Percentiles rank a stretch among this genome's conserved stretches.
phyloP scores from a whole-genome alignment of 306 rosid species.

The Inga leiocalycina region DNA sequence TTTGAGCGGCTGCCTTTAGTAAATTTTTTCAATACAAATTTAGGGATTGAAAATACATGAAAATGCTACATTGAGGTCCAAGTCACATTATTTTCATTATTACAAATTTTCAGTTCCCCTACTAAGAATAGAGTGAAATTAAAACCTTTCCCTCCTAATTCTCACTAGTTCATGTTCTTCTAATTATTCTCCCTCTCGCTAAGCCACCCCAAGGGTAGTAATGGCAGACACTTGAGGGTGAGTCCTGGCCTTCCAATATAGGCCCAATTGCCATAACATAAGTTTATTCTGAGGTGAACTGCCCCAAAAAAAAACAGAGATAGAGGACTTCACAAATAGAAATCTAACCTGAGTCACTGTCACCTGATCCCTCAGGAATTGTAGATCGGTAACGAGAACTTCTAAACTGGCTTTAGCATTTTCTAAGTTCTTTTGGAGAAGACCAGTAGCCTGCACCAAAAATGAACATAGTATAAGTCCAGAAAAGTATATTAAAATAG shows the following conservation, averaged over 20 bases:
- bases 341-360: slow-evolving; percentile 85
- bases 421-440: slow-evolving; percentile 68
- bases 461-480: slow-evolving; percentile 10
- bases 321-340: neutral
- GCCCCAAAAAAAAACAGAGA: neutral
- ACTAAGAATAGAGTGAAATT: neutral
- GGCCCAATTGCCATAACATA: neutral
- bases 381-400: slow-evolving; percentile 81
- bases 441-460: slow-evolving; percentile 69
- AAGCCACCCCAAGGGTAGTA: neutral
- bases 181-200: neutral
- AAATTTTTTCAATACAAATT: neutral
- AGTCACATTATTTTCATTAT: neutral
- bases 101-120: neutral
- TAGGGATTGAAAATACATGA: slow-evolving; percentile 1
- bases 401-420: slow-evolving; percentile 83
- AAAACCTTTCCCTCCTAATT: neutral
- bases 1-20: neutral
- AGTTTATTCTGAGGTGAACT: slow-evolving; percentile 1
- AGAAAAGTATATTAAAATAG: neutral
- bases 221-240: neutral
- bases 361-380: slow-evolving; percentile 90
- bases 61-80: slow-evolving; percentile 20
- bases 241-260: neutral
- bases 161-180: neutral